phyloP scores from a whole-genome alignment of 2,329 filamentous ascomycete genomes.

The Hyphodiscus sp. region DNA sequence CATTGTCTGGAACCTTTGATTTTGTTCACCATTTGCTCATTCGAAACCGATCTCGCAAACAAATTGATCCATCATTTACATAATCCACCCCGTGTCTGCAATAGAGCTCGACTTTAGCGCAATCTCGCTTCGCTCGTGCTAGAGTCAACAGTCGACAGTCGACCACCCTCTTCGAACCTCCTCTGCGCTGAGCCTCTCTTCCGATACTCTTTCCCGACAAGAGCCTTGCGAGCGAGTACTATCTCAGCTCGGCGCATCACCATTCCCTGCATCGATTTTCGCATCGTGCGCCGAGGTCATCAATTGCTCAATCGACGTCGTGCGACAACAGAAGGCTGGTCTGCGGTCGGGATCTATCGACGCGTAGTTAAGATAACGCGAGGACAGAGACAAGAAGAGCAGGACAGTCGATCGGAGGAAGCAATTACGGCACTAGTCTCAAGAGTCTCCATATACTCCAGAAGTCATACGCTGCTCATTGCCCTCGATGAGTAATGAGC shows the following conservation, averaged over 20 bases:
- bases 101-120: not conserved
- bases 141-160: not conserved
- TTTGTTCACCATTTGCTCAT: not conserved
- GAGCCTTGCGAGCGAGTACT: slow-evolving; percentile 10
- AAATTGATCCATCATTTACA: not conserved
- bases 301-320: slow-evolving; percentile 6
- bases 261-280: slow-evolving; percentile 19
- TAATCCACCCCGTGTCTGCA: not conserved
- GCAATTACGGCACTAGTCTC: not conserved
- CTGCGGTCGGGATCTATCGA: slow-evolving; percentile 10
- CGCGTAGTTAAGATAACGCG: slow-evolving; percentile 16
- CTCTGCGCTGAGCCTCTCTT: slow-evolving; percentile 10
- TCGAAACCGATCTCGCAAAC: not conserved
- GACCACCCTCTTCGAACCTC: not conserved
- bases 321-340: not conserved
- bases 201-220: slow-evolving; percentile 9
- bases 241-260: slow-evolving; percentile 9
- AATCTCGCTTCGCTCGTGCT: slow-evolving; percentile 1
- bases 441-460: not conserved
- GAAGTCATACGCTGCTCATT: slow-evolving; percentile 17
- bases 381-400: not conserved
- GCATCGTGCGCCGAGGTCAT: slow-evolving; percentile 13
- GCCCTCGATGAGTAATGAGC: slow-evolving; percentile 34
- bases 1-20: not conserved
- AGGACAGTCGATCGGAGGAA: not conserved